phyloP scores from a whole-genome alignment of 2,329 filamentous ascomycete species.

The Nothomitra cinnamomea region DNA sequence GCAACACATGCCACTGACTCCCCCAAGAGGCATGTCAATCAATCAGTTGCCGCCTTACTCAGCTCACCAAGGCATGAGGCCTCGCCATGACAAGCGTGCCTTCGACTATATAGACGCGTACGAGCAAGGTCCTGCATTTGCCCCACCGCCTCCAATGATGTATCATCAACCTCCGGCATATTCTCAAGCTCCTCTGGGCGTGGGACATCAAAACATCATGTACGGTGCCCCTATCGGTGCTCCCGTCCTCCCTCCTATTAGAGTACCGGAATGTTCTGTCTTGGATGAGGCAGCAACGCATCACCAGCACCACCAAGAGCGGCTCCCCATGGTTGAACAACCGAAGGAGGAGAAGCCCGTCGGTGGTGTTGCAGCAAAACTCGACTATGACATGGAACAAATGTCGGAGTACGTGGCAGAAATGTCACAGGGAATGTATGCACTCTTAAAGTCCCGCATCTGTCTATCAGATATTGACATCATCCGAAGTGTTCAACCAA shows the following conservation, averaged over 20 bases:
- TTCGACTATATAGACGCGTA: conserved; percentile 3
- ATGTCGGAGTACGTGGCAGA: conserved; percentile 94
- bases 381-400: conserved; percentile 91
- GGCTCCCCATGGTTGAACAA: conserved; percentile 19
- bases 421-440: conserved; percentile 63
- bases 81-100: conserved; percentile 7
- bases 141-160: conserved; percentile 10
- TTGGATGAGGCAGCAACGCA: conserved; percentile 12
- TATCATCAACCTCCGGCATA: conserved; percentile 18
- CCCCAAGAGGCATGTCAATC: conserved; percentile 30
- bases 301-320: conserved; percentile 12
- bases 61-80: conserved; percentile 20
- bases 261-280: conserved; percentile 23
- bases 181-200: conserved; percentile 16
- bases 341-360: conserved; percentile 48
- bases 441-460: conserved; percentile 35
- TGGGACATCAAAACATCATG: conserved; percentile 20
- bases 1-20: conserved; percentile 29
- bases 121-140: conserved; percentile 3
- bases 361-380: conserved; percentile 79
- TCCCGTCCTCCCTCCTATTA: conserved; percentile 29
- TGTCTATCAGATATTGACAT: conserved; percentile 45
- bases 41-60: conserved; percentile 25
- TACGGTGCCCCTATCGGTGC: conserved; percentile 27
- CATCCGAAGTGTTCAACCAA: conserved; percentile 44